Evolutionary conservation across 805 yeast species (phyloP), one percentile per base, ranked within the genome.

Genomic region (Lipomyces yamanashiensis): DNA sequence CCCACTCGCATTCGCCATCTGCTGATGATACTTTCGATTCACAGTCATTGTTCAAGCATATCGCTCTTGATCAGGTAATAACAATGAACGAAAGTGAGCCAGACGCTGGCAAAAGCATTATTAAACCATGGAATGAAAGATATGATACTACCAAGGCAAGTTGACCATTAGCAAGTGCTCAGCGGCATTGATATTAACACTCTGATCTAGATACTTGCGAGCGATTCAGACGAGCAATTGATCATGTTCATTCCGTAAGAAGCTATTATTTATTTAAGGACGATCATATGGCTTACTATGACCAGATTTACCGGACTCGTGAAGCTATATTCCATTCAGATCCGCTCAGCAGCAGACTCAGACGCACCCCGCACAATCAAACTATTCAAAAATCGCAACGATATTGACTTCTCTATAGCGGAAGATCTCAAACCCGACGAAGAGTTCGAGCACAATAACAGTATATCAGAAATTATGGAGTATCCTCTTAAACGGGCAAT

Each of bases 181-280:
- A 10, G 33, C 7, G 21, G 36, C 4, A 19, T 19, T 28, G 8
- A n/a, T n/a, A 17, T 19, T 43, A n/a, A 43, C 17, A 17, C 19
- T 19, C 17, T 7, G 55, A 39, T 36, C 0, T 21, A 63, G 66
- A 71, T 76, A 78, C 72, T 86, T 52, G 77, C 84, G 75, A 84
- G 89, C 0, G 97, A 92, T 73, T 85, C 89, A 1, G 98, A 93
- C 72, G 84, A 87, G 63, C 97, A 93, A 73, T 68, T 92, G 69
- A 82, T 92, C 39, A 69, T 93, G 39, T 83, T 85, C 58, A 83
- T 93, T 36, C 98, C 97, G 36, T 64, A 57, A 4, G 66, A 58
- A 40, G 4, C 13, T 17, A 1, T 17, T 17, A 19, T 17, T n/a
- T 9, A 3, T 2, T 39, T 21, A 9, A 17, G 1, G 15, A 37